phyloP scores from a whole-genome alignment of 2,329 filamentous ascomycete genomes.

The Botrytis galanthina region DNA sequence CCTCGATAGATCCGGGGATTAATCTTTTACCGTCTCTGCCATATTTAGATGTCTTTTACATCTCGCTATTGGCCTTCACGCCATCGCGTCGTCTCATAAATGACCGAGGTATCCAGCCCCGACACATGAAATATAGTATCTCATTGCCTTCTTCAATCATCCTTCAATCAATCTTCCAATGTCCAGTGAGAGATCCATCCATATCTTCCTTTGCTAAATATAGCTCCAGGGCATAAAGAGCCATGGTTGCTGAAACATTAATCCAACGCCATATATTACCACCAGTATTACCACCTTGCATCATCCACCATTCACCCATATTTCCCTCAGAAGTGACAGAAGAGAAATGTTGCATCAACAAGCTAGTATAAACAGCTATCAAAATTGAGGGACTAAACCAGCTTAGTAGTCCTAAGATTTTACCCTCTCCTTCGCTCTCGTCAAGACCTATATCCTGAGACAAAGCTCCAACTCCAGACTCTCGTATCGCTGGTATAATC shows the following conservation, averaged over 20 bases:
- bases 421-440: constrained; percentile 78
- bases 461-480: constrained; percentile 78
- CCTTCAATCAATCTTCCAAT: constrained; percentile 89
- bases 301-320: constrained; percentile 76
- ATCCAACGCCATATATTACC: constrained; percentile 92
- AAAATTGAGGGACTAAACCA: constrained; percentile 95
- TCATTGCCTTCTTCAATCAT: constrained; percentile 7
- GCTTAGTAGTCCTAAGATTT: constrained; percentile 76
- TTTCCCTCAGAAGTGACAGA: constrained; percentile 62
- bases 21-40: background rate
- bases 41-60: constrained; percentile 7
- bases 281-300: constrained; percentile 76
- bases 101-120: constrained; percentile 8
- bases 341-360: constrained; percentile 93
- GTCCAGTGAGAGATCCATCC: constrained; percentile 67
- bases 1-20: background rate
- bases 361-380: constrained; percentile 92
- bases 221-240: constrained; percentile 84
- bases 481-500: constrained; percentile 90
- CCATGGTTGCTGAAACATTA: constrained; percentile 86
- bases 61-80: background rate
- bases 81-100: background rate
- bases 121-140: constrained; percentile 18
- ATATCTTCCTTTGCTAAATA: constrained; percentile 82
- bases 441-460: constrained; percentile 83